phyloP scores from a whole-genome alignment of 495 filamentous ascomycete genomes.

The Penicillium macrosclerotiorum region DNA sequence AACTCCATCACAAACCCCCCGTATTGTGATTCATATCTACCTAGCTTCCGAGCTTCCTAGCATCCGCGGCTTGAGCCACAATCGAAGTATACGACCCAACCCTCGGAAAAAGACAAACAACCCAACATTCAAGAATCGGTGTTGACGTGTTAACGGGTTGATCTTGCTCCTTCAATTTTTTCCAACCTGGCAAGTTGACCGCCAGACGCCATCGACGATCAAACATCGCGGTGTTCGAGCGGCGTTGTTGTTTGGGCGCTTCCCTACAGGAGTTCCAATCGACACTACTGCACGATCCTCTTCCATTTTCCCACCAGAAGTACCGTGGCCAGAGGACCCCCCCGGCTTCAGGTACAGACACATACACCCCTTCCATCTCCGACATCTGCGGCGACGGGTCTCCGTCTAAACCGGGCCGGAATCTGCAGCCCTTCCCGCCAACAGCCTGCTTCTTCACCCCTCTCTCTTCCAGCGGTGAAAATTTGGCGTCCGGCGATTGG shows the following conservation, averaged over 20 bases:
- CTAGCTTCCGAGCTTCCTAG: not conserved
- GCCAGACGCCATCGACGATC: conserved; percentile 1
- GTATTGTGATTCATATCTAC: too few relatives aligned
- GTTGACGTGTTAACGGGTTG: conserved; percentile 19
- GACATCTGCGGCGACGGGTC: too few relatives aligned
- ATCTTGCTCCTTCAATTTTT: not conserved
- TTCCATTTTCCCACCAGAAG: not conserved
- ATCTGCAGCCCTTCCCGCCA: conserved; percentile 2
- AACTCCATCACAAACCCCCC: too few relatives aligned
- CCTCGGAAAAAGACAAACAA: too few relatives aligned
- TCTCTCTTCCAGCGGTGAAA: conserved; percentile 14
- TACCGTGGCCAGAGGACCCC: not conserved
- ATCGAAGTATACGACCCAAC: too few relatives aligned
- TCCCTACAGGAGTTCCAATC: too few relatives aligned
- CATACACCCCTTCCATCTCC: too few relatives aligned
- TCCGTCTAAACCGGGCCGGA: too few relatives aligned
- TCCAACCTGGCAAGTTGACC: conserved; percentile 11
- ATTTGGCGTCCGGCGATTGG: conserved; percentile 13
- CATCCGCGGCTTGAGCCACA: too few relatives aligned
- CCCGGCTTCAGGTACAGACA: too few relatives aligned
- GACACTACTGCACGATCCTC: not conserved
- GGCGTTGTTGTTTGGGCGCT: conserved; percentile 4
- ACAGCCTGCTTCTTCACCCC: not conserved
- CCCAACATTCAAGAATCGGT: conserved; percentile 13
- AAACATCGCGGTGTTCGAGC: conserved; percentile 4